Base-by-base conservation (phyloP, 2,329 filamentous ascomycete species). In the Thermochaetoides dissita region DNA sequence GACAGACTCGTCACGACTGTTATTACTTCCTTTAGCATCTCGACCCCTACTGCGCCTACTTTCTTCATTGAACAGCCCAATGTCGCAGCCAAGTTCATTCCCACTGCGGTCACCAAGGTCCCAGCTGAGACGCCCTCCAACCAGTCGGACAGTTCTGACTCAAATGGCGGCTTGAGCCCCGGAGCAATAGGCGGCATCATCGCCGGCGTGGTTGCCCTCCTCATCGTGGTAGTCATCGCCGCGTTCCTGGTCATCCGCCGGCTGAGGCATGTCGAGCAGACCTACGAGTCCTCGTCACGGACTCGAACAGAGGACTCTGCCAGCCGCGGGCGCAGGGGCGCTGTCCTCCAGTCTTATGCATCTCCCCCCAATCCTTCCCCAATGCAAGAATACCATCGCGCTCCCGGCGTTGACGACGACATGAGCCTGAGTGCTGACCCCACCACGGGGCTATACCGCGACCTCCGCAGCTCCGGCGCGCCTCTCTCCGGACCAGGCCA, bases 121-220 rank as follows among this genome's bases (percentile, higher is more conserved):
- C 49, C 58, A 1, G 59, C 63, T 4, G 47, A 57, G 1, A 46
- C 59, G 10, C 54, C 57, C 0, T 46, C 40, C 30, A 43, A 40
- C 24, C 48, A 51, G 10, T 48, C 11, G n/a, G 49, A 52, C 17
- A 49, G 47, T 7, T 24, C 17, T 24, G n/a, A 35, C 34, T 7
- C 10, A 7, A 12, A 12, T n/a, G 52, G 58, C 36, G 43, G 46
- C 2, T 43, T 50, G 6, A 49, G 46, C 44, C 37, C 38, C 10
- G 48, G 44, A 3, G 48, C 44, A 28, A 57, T 77, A 2, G 72
- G 67, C 3, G 74, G 73, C 2, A 72, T 76, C 17, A 62, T 76
- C 31, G 68, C 64, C 2, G 72, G 69, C 1, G 66, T 66, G 9
- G 57, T 71, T 3, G 63, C 60, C 0, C 53, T 76, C 8, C 57